Evolutionary conservation across 2,329 filamentous ascomycete genomes (phyloP), one percentile per base, ranked within the genome.

Genomic region (Microdochium bolleyi): DNA sequence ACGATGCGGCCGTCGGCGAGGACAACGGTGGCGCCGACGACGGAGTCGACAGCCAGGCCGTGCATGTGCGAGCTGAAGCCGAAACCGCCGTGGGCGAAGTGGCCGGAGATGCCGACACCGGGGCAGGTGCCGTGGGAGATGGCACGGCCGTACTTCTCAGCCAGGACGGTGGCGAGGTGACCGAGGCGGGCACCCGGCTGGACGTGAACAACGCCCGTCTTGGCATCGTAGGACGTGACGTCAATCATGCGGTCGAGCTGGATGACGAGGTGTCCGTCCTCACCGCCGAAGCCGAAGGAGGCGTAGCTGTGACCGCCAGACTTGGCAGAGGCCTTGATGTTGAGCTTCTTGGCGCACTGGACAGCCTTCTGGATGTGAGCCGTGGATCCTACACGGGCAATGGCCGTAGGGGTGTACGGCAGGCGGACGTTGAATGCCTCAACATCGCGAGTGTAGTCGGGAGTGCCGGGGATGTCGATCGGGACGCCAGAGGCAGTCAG

Each of bases 281-380:
- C 67, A 10, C 73, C 74, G 37, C 73, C 73, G 8, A 72, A 67
- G 51, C 71, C 72, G 55, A 69, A 70, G 11, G 70, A 72, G 21
- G 71, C 73, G 58, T 77, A 78, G 4, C 72, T 75, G 57, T 78
- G 75, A n/a, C 75, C 75, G 32, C 75, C 75, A 34, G 68, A 66
- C 56, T 72, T 73, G 19, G 73, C 70, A 25, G 72, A 72, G 2
- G 77, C 73, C 59, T 73, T 74, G 51, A 73, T 63, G 9, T 63
- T 62, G 22, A 65, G 59, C 53, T 69, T 56, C n/a, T 60, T 59
- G 37, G 73, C 74, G 58, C 74, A 77, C 22, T 67, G 58, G 13
- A 78, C 68, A 9, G 73, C 71, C 53, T 67, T 66, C 50, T 70
- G 67, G 30, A 77, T 69, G 52, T 76, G 69, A 48, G 71, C 67